Conservation (phyloP, 495 filamentous ascomycete species). For the Hypomontagnella submonticulosa region DNA sequence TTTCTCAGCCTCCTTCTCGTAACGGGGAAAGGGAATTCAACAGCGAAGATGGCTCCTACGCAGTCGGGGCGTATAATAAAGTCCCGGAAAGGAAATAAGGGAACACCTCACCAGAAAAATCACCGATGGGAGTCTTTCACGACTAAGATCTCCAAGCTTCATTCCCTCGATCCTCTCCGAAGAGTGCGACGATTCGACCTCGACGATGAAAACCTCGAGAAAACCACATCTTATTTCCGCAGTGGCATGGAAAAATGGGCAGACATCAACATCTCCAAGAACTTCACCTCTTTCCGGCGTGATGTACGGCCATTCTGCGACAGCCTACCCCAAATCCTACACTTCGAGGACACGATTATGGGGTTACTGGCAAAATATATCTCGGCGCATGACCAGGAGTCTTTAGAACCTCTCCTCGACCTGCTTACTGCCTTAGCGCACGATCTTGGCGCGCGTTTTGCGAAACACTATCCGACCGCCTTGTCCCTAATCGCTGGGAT, state of each 20-base stretch:
- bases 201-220: slow-evolving; percentile 75
- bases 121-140: slow-evolving; percentile 94
- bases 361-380: slow-evolving; percentile 80
- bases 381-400: slow-evolving; percentile 74
- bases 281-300: slow-evolving; percentile 77
- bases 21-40: slow-evolving; percentile 1
- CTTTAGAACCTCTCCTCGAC: slow-evolving; percentile 85
- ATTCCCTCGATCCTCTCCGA: slow-evolving; percentile 86
- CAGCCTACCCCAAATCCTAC: slow-evolving; percentile 88
- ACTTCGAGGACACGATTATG: slow-evolving; percentile 87
- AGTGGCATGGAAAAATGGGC: slow-evolving; percentile 86
- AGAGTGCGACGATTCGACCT: slow-evolving; percentile 83
- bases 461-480: slow-evolving; percentile 80
- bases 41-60: slow-evolving; percentile 61
- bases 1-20: neutral
- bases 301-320: slow-evolving; percentile 82
- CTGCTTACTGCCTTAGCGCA: slow-evolving; percentile 90
- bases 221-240: slow-evolving; percentile 81
- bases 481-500: slow-evolving; percentile 72
- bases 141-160: slow-evolving; percentile 90
- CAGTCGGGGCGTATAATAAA: slow-evolving; percentile 73
- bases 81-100: slow-evolving; percentile 70
- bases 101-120: slow-evolving; percentile 77
- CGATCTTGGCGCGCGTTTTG: slow-evolving; percentile 88
- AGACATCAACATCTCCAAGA: slow-evolving; percentile 86